Percentiles rank a stretch among this genome's conserved stretches.
Evolutionary conservation across 2,329 filamentous ascomycete genomes (phyloP).

Genomic region (Aurifilum marmelostoma): DNA sequence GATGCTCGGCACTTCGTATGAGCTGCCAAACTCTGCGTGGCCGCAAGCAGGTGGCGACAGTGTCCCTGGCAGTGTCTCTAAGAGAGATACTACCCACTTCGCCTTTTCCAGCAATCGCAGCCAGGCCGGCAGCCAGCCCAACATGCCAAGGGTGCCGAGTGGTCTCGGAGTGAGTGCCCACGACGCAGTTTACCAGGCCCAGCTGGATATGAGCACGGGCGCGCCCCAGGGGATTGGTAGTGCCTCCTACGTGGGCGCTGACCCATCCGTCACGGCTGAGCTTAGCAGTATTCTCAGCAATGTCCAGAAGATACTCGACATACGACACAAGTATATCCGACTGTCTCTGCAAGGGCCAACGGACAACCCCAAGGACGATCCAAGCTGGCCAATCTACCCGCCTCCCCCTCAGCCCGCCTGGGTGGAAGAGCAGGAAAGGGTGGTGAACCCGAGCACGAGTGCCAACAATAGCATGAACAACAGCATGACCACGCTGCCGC

Average conservation of each 20-base stretch:
- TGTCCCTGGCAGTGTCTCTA: constrained; percentile 27
- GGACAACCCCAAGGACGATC: constrained; percentile 87
- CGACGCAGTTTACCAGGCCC: constrained; percentile 34
- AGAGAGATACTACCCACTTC: constrained; percentile 28
- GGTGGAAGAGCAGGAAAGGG: constrained; percentile 58
- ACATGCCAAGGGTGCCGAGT: constrained; percentile 19
- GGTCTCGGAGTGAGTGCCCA: constrained; percentile 24
- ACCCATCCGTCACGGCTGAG: constrained; percentile 82
- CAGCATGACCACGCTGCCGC: constrained; percentile 46
- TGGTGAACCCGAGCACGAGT: constrained; percentile 39
- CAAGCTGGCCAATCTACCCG: constrained; percentile 86
- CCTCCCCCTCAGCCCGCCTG: constrained; percentile 90
- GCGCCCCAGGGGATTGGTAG: constrained; percentile 65
- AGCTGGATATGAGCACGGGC: constrained; percentile 27
- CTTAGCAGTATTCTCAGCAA: constrained; percentile 85
- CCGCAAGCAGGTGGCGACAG: constrained; percentile 26
- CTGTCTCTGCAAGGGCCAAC: constrained; percentile 79
- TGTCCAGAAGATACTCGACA: constrained; percentile 85
- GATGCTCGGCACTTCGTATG: constrained; percentile 19
- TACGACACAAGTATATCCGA: constrained; percentile 85
- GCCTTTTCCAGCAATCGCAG: constrained; percentile 26
- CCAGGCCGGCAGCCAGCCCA: constrained; percentile 26
- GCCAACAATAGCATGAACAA: constrained; percentile 50
- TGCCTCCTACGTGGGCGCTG: constrained; percentile 70
- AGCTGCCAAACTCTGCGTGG: constrained; percentile 25